Evolutionary conservation across 768 basidiomycete species (phyloP).

Genomic region (Suillus cothurnatus): DNA sequence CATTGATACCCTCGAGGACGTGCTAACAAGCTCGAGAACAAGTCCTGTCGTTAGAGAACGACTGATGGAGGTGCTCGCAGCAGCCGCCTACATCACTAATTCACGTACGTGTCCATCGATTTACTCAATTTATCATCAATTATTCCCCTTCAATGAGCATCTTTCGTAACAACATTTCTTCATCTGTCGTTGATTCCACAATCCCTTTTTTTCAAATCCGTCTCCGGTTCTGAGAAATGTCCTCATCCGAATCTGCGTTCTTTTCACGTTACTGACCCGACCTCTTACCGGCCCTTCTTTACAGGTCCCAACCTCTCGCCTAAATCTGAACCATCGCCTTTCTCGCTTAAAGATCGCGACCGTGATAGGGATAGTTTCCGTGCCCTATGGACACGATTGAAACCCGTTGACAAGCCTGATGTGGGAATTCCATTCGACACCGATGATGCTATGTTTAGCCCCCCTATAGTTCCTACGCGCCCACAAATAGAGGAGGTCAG

Average conservation of each 20-base stretch:
- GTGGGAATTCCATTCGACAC: conserved; percentile 80
- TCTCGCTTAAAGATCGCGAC: conserved; percentile 26
- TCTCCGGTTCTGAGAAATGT: neutral
- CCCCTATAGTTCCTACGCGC: conserved; percentile 43
- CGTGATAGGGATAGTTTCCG: conserved; percentile 58
- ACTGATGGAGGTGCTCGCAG: conserved; percentile 78
- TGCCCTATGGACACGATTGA: conserved; percentile 78
- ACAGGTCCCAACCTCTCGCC: neutral
- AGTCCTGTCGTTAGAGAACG: conserved; percentile 82
- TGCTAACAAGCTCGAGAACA: conserved; percentile 61
- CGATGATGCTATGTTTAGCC: conserved; percentile 80
- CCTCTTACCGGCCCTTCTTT: neutral
- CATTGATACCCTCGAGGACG: conserved; percentile 75
- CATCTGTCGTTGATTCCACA: neutral
- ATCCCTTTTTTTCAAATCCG: neutral
- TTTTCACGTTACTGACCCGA: neutral
- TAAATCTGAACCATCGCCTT: conserved; percentile 9
- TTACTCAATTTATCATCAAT: neutral
- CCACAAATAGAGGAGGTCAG: conserved; percentile 4
- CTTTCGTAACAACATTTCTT: neutral
- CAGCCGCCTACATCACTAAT: conserved; percentile 61
- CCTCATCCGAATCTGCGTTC: neutral
- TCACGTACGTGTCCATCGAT: conserved; percentile 20
- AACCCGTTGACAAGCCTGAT: conserved; percentile 79
- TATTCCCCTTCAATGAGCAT: neutral